Evolutionary conservation across 768 basidiomycete genomes (phyloP).

Genomic region (Porphyrellus cyaneotinctus): DNA sequence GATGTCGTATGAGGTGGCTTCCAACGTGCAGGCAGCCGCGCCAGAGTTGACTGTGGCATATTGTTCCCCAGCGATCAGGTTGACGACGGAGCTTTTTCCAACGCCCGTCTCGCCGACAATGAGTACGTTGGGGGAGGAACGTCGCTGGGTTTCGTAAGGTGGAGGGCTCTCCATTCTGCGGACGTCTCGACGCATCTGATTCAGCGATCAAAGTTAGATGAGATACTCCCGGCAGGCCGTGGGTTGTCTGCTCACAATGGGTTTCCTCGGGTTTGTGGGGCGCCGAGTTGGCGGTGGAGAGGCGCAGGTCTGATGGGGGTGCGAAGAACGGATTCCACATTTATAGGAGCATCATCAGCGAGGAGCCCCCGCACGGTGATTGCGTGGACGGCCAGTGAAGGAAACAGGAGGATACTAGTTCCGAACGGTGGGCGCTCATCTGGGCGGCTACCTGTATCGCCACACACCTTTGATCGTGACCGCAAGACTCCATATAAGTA

Average conservation of each 20-base stretch:
- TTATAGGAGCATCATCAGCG: conserved; percentile 14
- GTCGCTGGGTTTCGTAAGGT: conserved; percentile 17
- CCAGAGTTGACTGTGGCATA: conserved; percentile 28
- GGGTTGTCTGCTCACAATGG: conserved; percentile 11
- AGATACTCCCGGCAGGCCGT: not conserved
- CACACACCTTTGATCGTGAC: not conserved
- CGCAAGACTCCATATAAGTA: conserved; percentile 3
- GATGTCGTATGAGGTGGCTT: conserved; percentile 25
- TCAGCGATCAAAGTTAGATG: not conserved
- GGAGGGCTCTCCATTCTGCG: conserved; percentile 12
- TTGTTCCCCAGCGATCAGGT: conserved; percentile 32
- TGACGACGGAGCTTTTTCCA: conserved; percentile 41
- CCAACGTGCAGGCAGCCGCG: conserved; percentile 36
- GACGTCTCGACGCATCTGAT: conserved; percentile 13
- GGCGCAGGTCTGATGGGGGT: conserved; percentile 2
- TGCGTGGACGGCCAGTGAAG: not conserved
- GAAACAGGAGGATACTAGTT: not conserved
- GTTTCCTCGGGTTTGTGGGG: not conserved
- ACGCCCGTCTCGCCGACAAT: conserved; percentile 33
- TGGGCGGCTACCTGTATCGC: conserved; percentile 16
- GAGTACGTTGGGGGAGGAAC: conserved; percentile 34
- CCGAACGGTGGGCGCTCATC: not conserved
- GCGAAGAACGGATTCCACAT: not conserved
- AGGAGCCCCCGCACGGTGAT: not conserved
- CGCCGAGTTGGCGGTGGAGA: not conserved